A percentile compares a stretch with the other conserved stretches of the same genome.
Evolutionary conservation across 805 yeast species (phyloP).

Genomic region (Lipomyces yamadae): DNA sequence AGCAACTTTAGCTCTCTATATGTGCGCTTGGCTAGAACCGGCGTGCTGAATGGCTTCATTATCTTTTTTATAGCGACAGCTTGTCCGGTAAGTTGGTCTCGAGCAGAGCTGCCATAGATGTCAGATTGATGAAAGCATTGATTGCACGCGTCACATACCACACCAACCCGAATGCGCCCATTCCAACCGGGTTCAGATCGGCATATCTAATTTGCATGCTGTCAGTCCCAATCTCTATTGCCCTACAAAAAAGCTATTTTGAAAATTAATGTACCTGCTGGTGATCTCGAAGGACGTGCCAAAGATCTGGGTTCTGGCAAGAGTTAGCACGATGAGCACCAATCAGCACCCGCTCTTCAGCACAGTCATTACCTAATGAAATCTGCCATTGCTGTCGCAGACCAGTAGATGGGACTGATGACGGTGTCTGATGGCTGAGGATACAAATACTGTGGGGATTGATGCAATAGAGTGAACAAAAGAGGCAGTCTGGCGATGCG

Average conservation of each 20-base stretch:
- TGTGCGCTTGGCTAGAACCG: constrained; percentile 94
- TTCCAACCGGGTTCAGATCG: constrained; percentile 95
- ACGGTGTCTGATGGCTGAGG: background rate
- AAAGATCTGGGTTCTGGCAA: constrained; percentile 79
- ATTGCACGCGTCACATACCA: constrained; percentile 50
- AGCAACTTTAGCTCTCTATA: constrained; percentile 92
- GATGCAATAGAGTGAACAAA: background rate
- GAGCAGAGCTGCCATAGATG: constrained; percentile 63
- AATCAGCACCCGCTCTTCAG: background rate
- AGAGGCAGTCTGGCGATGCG: background rate
- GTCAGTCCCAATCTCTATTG: constrained; percentile 4
- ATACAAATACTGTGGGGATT: background rate
- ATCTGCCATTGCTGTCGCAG: constrained; percentile 40
- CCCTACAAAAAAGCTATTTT: constrained; percentile 26
- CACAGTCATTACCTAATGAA: constrained; percentile 40
- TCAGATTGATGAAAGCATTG: constrained; percentile 1
- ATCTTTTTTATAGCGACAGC: constrained; percentile 97
- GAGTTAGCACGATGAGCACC: background rate
- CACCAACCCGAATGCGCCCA: constrained; percentile 99
- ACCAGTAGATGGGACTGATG: background rate
- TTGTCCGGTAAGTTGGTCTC: constrained; percentile 85
- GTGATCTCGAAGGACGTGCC: constrained; percentile 96
- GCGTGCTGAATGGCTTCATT: constrained; percentile 95
- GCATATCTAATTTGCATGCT: constrained; percentile 61
- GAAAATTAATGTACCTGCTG: constrained; percentile 44